Percentiles rank a stretch among this genome's conserved stretches.
phyloP scores from a whole-genome alignment of 2,329 filamentous ascomycete genomes.

The Emmonsiellopsis sp. region DNA sequence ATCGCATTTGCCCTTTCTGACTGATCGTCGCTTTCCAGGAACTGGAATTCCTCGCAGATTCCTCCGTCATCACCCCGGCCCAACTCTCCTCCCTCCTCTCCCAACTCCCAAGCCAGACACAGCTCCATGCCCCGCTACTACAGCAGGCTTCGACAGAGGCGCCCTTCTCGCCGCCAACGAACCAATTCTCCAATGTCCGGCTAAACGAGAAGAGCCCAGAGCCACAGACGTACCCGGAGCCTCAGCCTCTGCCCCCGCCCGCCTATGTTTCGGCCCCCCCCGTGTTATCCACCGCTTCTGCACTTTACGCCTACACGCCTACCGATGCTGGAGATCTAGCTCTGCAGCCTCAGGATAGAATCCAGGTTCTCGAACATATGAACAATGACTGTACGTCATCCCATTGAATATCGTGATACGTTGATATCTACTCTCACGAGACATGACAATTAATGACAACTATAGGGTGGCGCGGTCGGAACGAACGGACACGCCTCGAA shows the following conservation, averaged over 20 bases:
- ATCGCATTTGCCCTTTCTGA: background rate
- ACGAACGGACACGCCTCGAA: conserved; percentile 70
- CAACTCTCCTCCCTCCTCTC: conserved; percentile 66
- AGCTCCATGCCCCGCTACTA: conserved; percentile 24
- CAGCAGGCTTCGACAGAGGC: conserved; percentile 13
- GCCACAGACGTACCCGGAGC: conserved; percentile 28
- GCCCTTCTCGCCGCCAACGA: conserved; percentile 6
- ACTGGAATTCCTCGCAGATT: conserved; percentile 80
- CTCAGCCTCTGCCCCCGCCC: conserved; percentile 40
- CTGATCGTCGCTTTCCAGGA: conserved; percentile 49
- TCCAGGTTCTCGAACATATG: conserved; percentile 83
- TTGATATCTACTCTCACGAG: background rate
- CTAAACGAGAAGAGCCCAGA: conserved; percentile 17
- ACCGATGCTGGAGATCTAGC: conserved; percentile 73
- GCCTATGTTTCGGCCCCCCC: conserved; percentile 42
- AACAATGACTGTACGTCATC: conserved; percentile 67
- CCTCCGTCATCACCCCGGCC: conserved; percentile 65
- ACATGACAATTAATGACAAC: conserved; percentile 5
- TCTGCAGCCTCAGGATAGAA: conserved; percentile 69
- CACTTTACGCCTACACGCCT: conserved; percentile 74
- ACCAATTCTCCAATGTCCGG: conserved; percentile 13
- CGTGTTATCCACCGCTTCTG: conserved; percentile 63
- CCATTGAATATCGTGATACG: conserved; percentile 9
- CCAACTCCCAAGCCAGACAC: conserved; percentile 55
- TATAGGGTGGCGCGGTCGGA: conserved; percentile 69